Evolutionary conservation across 345 rosid genomes (phyloP), one percentile per base, ranked within the genome.

Genomic region (Aquilaria sinensis): DNA sequence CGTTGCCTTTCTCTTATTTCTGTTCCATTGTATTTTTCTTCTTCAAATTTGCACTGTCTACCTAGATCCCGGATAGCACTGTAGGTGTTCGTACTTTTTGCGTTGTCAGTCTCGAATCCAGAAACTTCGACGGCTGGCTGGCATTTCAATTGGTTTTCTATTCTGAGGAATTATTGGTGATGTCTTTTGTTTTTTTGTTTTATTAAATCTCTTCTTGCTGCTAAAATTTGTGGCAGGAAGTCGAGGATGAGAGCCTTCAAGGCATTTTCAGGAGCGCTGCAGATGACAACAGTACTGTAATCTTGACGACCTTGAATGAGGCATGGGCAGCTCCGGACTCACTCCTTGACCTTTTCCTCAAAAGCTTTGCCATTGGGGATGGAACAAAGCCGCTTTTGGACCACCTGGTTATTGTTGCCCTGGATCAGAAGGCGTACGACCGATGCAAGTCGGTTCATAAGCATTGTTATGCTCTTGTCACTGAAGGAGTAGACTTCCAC

Each of bases 291-390:
- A 78, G 69, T 54, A 88, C 96, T 5, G 85, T 88, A 12, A 83
- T 88, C 14, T 4, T 88, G 53, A 85, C 90, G 30, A 83, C 92
- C 13, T 45, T 82, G 65, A 88, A 85, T 32, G 70, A 76, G 52
- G 92, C 90, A 37, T 88, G 96, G 92, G 81, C 86, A 13, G 74
- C 78, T 61, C 80, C 88, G 6, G 67, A 62, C 12, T 83, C 96
- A 3, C 51, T 82, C 53, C 50, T 83, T 50, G 96, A 88, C 45
- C 45, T 88, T 6, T 85, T 88, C 72, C 60, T 88, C 60, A 76
- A 80, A 62, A 78, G 92, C 61, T 83, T 85, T 57, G 56, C 56
- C 12, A 60, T 68, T 0, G 92, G 96, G 31, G 69, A 80, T 29
- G 69, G 78, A 49, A 88, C 92, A 3, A 15, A 51, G 5, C 61